Percentiles rank a stretch among this genome's conserved stretches.
Evolutionary conservation across 495 filamentous ascomycete genomes (phyloP).

Genomic region (Podospora comata): DNA sequence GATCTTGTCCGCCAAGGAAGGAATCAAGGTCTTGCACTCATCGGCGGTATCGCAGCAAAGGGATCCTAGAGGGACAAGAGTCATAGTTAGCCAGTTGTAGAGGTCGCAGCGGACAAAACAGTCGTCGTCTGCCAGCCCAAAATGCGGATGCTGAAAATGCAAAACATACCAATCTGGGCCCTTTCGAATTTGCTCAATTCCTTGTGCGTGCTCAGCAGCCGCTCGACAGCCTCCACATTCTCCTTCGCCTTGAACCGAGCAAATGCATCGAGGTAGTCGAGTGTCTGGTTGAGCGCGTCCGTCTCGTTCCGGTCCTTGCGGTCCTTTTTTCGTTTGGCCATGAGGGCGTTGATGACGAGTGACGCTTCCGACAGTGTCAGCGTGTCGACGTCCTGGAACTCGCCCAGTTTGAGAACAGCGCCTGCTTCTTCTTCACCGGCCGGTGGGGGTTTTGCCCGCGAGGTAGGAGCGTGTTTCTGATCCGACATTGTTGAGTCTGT

Average conservation of each 20-base stretch:
- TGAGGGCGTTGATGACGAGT: constrained; percentile 81
- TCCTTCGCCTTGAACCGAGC: constrained; percentile 92
- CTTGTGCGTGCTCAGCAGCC: constrained; percentile 68
- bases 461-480: constrained; percentile 48
- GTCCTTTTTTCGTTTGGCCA: constrained; percentile 66
- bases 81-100: constrained; percentile 10
- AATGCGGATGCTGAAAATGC: not conserved
- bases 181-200: constrained; percentile 88
- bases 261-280: constrained; percentile 89
- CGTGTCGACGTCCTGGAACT: constrained; percentile 83
- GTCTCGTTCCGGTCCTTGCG: constrained; percentile 65
- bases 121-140: not conserved
- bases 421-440: constrained; percentile 86
- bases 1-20: constrained; percentile 84
- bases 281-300: constrained; percentile 75
- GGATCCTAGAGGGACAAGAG: constrained; percentile 55
- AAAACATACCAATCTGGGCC: constrained; percentile 76
- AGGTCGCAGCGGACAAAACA: constrained; percentile 5
- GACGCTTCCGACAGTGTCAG: constrained; percentile 88
- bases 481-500: constrained; percentile 30
- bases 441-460: constrained; percentile 68
- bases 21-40: constrained; percentile 94
- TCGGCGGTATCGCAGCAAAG: constrained; percentile 88
- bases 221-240: constrained; percentile 87
- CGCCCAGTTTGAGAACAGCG: constrained; percentile 77